These are phyloP conservation scores for Sindora glabra DNA, from an alignment of 306 rosid genomes.

Conservation along the genomic window DNA sequence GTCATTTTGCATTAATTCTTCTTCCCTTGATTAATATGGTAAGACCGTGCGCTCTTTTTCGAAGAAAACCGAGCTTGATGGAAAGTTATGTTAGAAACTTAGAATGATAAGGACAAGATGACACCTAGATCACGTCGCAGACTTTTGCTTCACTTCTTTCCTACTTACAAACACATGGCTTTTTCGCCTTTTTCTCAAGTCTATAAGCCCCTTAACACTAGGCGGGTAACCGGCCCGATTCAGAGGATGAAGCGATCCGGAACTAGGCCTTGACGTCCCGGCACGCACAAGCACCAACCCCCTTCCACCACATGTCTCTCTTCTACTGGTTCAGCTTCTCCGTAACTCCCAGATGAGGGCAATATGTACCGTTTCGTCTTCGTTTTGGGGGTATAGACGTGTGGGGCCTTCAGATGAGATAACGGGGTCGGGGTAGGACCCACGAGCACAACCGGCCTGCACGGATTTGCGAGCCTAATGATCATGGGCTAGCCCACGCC, in stretches of 20 bases:
- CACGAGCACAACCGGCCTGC: constrained; percentile 33
- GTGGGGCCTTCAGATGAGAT: too few relatives aligned
- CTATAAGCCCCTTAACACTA: neutral
- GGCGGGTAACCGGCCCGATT: constrained; percentile 36
- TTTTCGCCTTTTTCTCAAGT: too few relatives aligned
- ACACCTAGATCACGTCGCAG: constrained; percentile 51
- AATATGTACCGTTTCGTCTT: too few relatives aligned
- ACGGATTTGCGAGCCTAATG: constrained; percentile 35
- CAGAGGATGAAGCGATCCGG: neutral
- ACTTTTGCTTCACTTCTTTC: constrained; percentile 76
- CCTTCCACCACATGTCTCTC: constrained; percentile 34
- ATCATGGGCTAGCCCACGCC: constrained; percentile 62
- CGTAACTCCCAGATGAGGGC: too few relatives aligned
- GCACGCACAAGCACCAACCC: constrained; percentile 38
- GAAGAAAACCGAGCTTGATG: neutral
- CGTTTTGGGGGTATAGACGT: too few relatives aligned
- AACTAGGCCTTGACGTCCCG: constrained; percentile 25
- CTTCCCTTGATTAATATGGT: too few relatives aligned
- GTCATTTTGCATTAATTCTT: too few relatives aligned
- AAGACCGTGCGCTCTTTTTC: too few relatives aligned
- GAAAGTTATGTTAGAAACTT: neutral
- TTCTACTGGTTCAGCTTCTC: neutral
- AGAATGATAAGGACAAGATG: constrained; percentile 45
- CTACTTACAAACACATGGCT: constrained; percentile 16
- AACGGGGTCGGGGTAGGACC: constrained; percentile 33